Evolutionary conservation across 2,329 filamentous ascomycete species (phyloP).

Genomic region (Aspergillus neotritici): DNA sequence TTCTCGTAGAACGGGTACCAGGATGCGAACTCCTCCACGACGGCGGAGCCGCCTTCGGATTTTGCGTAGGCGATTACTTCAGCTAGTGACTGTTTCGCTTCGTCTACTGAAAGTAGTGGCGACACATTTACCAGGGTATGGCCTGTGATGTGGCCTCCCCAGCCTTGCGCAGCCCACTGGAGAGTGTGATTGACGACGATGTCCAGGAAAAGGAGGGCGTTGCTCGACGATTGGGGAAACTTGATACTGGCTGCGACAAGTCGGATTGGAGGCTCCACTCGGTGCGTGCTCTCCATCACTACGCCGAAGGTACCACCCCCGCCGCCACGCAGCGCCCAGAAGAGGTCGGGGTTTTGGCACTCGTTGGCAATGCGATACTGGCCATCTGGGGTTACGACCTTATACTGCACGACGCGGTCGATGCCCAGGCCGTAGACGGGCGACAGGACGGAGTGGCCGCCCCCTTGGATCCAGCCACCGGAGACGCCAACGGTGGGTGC

Average conservation of each 20-base stretch:
- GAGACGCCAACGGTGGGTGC: constrained; percentile 14
- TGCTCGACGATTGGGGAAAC: constrained; percentile 12
- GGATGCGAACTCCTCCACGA: constrained; percentile 13
- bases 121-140: constrained; percentile 15
- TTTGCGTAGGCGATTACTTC: constrained; percentile 9
- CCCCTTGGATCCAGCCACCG: constrained; percentile 26
- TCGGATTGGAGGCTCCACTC: constrained; percentile 8
- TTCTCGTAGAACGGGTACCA: constrained; percentile 16
- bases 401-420: constrained; percentile 26
- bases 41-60: constrained; percentile 10
- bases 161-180: constrained; percentile 17
- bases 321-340: constrained; percentile 17
- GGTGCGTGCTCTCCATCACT: constrained; percentile 12
- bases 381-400: constrained; percentile 20
- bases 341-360: constrained; percentile 17
- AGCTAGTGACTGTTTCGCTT: constrained; percentile 12
- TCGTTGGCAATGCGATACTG: constrained; percentile 12
- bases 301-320: constrained; percentile 18
- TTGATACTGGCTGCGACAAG: constrained; percentile 12
- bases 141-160: constrained; percentile 19
- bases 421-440: constrained; percentile 24
- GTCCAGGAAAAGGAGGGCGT: constrained; percentile 17
- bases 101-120: constrained; percentile 7
- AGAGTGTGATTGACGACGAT: constrained; percentile 18
- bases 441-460: constrained; percentile 26